Evolutionary conservation across 768 basidiomycete species (phyloP), one percentile per base, ranked within the genome.

Genomic region (Trametes cubensis): DNA sequence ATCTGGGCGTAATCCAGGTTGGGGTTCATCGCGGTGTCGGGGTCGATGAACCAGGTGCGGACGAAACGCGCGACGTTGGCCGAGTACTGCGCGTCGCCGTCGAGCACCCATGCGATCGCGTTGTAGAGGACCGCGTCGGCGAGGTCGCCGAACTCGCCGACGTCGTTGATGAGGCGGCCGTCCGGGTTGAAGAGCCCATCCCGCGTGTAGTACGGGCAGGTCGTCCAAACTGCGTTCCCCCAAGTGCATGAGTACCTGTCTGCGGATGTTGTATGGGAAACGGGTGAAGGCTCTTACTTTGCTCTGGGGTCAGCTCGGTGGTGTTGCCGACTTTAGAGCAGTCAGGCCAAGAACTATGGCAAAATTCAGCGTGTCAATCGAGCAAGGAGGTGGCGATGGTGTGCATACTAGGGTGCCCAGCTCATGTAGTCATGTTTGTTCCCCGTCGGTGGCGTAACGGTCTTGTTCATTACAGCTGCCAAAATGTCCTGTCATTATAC

Each of bases 161-260:
- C 79, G 64, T 86, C 72, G 71, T 86, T 79, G 61, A 88, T 76
- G 18, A 79, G 71, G 18, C 83, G 81, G 3, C 76, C 81, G 64
- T 88, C 88, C 0, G 88, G 87, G 70, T 87, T 87, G 70, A 88
- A 85, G 56, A 70, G 72, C 7, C 88, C 88, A 61, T 90, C 87
- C 10, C 81, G 77, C 21, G 69, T 70, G 50, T 76, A 73, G 69
- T 88, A 90, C 7, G 78, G 77, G 69, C 88, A 90, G 17, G 76
- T 80, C 26, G 71, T 77, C 85, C 85, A 87, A 40, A 85, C 86
- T 83, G 73, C 38, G 28, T 26, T 17, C 34, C 13, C 21, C 30
- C 15, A n/a, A 48, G 18, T 14, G 42, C 15, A n/a, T 34, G 1
- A 51, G 30, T 17, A 10, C 3, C 30, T 3, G 30, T 15, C 7